Base-by-base conservation (phyloP, 495 filamentous ascomycete genomes). In the Trichoderma asperelloides region DNA sequence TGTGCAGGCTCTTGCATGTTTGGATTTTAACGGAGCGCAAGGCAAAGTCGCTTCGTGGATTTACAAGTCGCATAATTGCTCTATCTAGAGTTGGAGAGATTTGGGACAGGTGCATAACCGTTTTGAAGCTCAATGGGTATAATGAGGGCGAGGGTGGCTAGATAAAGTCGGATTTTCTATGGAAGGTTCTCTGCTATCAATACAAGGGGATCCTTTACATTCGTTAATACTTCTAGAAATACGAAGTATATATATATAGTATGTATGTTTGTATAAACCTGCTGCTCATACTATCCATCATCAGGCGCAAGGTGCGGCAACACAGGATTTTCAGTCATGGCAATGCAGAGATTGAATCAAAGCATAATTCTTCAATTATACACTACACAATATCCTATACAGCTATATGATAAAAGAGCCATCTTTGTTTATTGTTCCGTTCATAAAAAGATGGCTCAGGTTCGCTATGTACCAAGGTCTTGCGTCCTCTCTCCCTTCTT, bases 381-480 rank as follows among this genome's bases (percentile, higher is more conserved):
- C 62, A 41, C 62, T 64, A 64, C 12, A 41, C 11, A 40, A 43
- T 64, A 64, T 39, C 33, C 18, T 64, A 41, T 64, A 64, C 62
- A 64, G 62, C 62, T 41, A 64, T 41, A 41, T 21, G 30, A 64
- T 33, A 40, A 41, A 23, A 43, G 25, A 30, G 55, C 55, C 55
- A 60, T 60, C 49, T 21, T 51, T 25, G 16, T 16, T 27, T 25
- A 23, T 25, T 13, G 23, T 30, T 27, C 25, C 16, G 5, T 60
- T 60, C 55, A 60, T 16, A 47, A 47, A 47, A 47, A 60, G 55
- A 60, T 60, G 55, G 55, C 55, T 21, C 49, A 18, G 55, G 9
- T 60, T 30, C 55, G 55, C 25, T 60, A 60, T 60, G 55, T 60
- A 60, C 55, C 16, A 12, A 60, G 25, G 55, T 60, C 55, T 28